These are phyloP conservation scores for Aspergillus pseudonomiae DNA, from an alignment of 2,329 filamentous ascomycete species.

Conservation along the genomic window DNA sequence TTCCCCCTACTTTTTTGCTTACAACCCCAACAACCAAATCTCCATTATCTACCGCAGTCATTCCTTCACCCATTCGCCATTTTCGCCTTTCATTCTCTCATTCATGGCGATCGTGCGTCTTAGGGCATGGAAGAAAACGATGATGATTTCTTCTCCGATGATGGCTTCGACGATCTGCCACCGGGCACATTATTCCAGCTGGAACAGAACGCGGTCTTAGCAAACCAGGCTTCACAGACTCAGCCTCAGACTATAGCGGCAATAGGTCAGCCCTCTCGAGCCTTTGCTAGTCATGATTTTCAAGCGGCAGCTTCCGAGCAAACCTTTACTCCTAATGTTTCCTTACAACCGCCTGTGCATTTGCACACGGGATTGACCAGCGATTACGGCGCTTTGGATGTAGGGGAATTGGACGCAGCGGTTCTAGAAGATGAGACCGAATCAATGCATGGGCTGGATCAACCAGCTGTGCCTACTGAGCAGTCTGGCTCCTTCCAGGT, in stretches of 20 bases:
- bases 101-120: conserved; percentile 34
- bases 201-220: conserved; percentile 49
- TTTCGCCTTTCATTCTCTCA: conserved; percentile 3
- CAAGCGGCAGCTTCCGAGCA: conserved; percentile 7
- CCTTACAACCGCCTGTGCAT: conserved; percentile 31
- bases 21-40: neutral
- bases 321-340: conserved; percentile 16
- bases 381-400: conserved; percentile 47
- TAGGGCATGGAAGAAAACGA: conserved; percentile 52
- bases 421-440: conserved; percentile 42
- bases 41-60: neutral
- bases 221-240: conserved; percentile 40
- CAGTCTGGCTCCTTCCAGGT: conserved; percentile 10
- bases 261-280: conserved; percentile 5
- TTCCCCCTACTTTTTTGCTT: neutral
- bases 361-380: conserved; percentile 41
- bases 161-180: conserved; percentile 49
- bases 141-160: conserved; percentile 53
- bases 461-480: conserved; percentile 14
- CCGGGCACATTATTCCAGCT: conserved; percentile 47
- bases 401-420: conserved; percentile 48
- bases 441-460: conserved; percentile 15
- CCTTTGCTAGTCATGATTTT: conserved; percentile 1
- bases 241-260: conserved; percentile 10
- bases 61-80: neutral